phyloP scores from a whole-genome alignment of 768 basidiomycete genomes.

The Boletus rubescentipes region DNA sequence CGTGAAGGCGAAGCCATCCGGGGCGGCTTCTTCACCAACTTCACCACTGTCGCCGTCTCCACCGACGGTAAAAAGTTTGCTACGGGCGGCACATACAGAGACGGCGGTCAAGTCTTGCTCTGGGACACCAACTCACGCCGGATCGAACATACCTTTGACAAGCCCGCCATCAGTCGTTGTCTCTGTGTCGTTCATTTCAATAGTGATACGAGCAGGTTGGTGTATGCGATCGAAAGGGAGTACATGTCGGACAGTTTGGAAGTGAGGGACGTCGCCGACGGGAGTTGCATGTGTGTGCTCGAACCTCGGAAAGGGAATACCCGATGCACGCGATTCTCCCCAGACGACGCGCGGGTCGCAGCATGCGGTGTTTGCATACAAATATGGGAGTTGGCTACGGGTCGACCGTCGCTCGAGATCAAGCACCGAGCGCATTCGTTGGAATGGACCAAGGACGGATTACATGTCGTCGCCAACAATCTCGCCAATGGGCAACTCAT shows the following conservation, averaged over 20 bases:
- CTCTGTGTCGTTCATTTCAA: conserved; percentile 26
- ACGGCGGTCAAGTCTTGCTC: conserved; percentile 23
- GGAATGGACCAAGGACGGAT: conserved; percentile 25
- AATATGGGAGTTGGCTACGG: conserved; percentile 20
- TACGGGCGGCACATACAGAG: conserved; percentile 24
- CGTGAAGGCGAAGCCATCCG: conserved; percentile 24
- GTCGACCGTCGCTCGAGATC: conserved; percentile 23
- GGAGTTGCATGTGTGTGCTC: conserved; percentile 15
- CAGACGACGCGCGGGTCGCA: conserved; percentile 22
- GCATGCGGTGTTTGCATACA: conserved; percentile 26
- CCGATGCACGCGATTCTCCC: conserved; percentile 27
- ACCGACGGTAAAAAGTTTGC: conserved; percentile 26
- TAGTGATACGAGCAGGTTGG: conserved; percentile 17
- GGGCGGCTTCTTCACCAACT: conserved; percentile 26
- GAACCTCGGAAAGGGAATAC: conserved; percentile 24
- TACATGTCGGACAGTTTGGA: conserved; percentile 27
- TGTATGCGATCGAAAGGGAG: conserved; percentile 23
- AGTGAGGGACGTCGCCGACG: conserved; percentile 14
- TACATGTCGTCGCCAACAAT: conserved; percentile 20
- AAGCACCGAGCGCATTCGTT: conserved; percentile 26
- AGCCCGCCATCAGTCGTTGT: conserved; percentile 21
- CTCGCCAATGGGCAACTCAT: conserved; percentile 25
- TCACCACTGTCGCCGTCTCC: conserved; percentile 24
- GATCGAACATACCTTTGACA: conserved; percentile 27
- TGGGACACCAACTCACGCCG: conserved; percentile 22